Evolutionary conservation across 805 yeast genomes (phyloP).

Genomic region (Grigorovia yakushimaensis): DNA sequence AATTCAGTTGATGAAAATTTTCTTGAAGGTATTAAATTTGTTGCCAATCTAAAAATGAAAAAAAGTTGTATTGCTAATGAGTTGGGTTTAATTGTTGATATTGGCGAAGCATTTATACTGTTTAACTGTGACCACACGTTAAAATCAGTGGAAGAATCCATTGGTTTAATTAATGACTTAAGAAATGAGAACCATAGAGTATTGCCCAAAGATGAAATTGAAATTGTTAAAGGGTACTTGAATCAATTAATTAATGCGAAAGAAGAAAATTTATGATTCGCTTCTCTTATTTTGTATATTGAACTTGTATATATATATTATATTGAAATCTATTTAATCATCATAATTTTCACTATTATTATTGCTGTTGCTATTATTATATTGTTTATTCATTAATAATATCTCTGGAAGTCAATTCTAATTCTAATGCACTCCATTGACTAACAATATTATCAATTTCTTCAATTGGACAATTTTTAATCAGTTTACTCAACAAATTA

Average conservation of each 20-base stretch:
- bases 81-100: constrained; percentile 13
- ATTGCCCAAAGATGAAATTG: constrained; percentile 28
- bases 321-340: no score
- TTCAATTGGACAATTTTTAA: constrained; percentile 44
- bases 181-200: constrained; percentile 31
- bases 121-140: constrained; percentile 23
- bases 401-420: constrained; percentile 30
- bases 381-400: constrained; percentile 11
- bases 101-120: constrained; percentile 38
- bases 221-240: constrained; percentile 27
- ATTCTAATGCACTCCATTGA: constrained; percentile 51
- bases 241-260: constrained; percentile 10
- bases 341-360: no score
- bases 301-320: no score
- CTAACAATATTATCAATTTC: constrained; percentile 46
- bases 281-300: background rate
- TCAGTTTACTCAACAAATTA: constrained; percentile 41
- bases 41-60: constrained; percentile 58
- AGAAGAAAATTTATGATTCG: background rate
- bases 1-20: constrained; percentile 50
- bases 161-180: constrained; percentile 33
- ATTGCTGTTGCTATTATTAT: no score
- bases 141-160: constrained; percentile 27
- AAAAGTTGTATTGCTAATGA: constrained; percentile 20
- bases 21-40: constrained; percentile 54